Evolutionary conservation across 768 basidiomycete genomes (phyloP).

Genomic region (Lactifluus pinguis): DNA sequence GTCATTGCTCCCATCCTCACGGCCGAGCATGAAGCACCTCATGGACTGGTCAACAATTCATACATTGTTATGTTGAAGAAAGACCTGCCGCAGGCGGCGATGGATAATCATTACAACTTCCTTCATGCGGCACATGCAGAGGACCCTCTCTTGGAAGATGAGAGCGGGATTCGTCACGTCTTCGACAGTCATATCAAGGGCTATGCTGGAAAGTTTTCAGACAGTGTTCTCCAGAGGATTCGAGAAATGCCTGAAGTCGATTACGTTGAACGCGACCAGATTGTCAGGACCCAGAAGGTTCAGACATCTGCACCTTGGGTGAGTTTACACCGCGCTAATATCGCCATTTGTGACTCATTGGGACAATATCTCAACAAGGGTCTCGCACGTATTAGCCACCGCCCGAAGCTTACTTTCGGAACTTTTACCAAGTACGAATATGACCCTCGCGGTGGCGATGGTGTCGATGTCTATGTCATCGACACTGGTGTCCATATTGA

Average conservation of each 20-base stretch:
- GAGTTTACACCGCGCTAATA: slow-evolving; percentile 25
- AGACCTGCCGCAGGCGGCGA: slow-evolving; percentile 43
- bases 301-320: slow-evolving; percentile 86
- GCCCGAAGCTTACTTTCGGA: slow-evolving; percentile 57
- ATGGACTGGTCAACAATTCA: slow-evolving; percentile 77
- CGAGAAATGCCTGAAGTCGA: slow-evolving; percentile 82
- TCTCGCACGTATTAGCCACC: slow-evolving; percentile 90
- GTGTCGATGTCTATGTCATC: slow-evolving; percentile 86
- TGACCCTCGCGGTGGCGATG: slow-evolving; percentile 66
- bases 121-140: slow-evolving; percentile 52
- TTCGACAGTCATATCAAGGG: slow-evolving; percentile 68
- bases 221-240: slow-evolving; percentile 61
- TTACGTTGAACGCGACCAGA: slow-evolving; percentile 88
- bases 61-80: slow-evolving; percentile 90
- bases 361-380: slow-evolving; percentile 54
- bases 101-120: slow-evolving; percentile 74
- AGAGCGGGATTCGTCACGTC: slow-evolving; percentile 59
- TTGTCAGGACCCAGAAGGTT: slow-evolving; percentile 65
- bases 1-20: slow-evolving; percentile 47
- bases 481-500: slow-evolving; percentile 85
- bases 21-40: slow-evolving; percentile 47
- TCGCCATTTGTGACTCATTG: slow-evolving; percentile 10
- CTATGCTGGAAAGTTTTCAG: slow-evolving; percentile 75
- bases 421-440: slow-evolving; percentile 84
- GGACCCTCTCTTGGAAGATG: slow-evolving; percentile 42